These are phyloP conservation scores for Sugiyamaella qingdaonensis DNA, from an alignment of 805 yeast genomes.

Conservation along the genomic window DNA sequence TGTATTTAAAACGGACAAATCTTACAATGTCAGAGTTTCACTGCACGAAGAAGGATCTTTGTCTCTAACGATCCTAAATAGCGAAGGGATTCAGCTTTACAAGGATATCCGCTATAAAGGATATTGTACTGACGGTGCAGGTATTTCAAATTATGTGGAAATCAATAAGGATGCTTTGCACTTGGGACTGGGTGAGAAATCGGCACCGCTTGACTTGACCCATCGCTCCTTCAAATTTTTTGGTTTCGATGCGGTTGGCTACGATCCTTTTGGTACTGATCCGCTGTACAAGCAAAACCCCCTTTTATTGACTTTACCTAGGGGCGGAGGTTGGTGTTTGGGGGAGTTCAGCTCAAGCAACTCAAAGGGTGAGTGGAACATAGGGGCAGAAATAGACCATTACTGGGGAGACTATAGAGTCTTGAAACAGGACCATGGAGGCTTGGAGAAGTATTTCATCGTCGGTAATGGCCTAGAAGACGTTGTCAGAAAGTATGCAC, in stretches of 20 bases:
- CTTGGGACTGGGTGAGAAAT: constrained; percentile 7
- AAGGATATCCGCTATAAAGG: background rate
- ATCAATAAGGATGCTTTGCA: background rate
- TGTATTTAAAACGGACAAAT: background rate
- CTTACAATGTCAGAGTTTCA: background rate
- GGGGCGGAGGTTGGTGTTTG: constrained; percentile 6
- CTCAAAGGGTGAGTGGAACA: constrained; percentile 4
- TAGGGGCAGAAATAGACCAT: constrained; percentile 4
- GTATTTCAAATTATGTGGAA: constrained; percentile 3
- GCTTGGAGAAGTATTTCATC: constrained; percentile 30
- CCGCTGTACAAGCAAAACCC: constrained; percentile 9
- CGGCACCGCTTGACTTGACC: constrained; percentile 7
- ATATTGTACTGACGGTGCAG: constrained; percentile 3
- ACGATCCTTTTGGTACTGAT: constrained; percentile 6
- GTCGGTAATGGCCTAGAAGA: constrained; percentile 90
- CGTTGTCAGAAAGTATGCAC: constrained; percentile 93
- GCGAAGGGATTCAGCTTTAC: background rate
- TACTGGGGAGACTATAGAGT: constrained; percentile 8
- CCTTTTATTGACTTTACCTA: constrained; percentile 5
- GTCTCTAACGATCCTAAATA: background rate
- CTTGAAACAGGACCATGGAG: constrained; percentile 8
- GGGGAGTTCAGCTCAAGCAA: constrained; percentile 7
- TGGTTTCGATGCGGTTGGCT: constrained; percentile 1
- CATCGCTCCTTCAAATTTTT: constrained; percentile 1
- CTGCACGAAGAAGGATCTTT: background rate